Percentiles rank a stretch among this genome's conserved stretches.
phyloP scores from a whole-genome alignment of 352 stramenopile genomes.

The Phytophthora ohioensis region DNA sequence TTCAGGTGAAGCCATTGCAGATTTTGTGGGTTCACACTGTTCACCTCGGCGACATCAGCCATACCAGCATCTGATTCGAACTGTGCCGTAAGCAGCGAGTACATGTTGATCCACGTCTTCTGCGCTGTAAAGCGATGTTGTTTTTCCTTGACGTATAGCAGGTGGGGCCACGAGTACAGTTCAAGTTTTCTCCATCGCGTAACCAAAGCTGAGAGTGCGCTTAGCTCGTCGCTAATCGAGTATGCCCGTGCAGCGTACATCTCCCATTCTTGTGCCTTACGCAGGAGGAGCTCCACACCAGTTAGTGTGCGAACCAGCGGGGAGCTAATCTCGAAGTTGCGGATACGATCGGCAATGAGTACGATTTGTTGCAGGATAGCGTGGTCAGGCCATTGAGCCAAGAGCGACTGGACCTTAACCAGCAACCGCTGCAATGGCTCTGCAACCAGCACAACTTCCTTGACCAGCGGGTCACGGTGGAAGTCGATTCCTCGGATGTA shows the following conservation, averaged over 20 bases:
- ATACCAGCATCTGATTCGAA: constrained; percentile 64
- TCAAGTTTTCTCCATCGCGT: constrained; percentile 98
- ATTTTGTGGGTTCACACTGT: constrained; percentile 30
- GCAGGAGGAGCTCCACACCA: constrained; percentile 96
- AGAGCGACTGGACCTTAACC: constrained; percentile 89
- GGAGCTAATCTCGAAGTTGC: constrained; percentile 89
- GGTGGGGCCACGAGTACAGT: constrained; percentile 96
- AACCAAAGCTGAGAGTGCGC: constrained; percentile 94
- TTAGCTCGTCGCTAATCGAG: constrained; percentile 92
- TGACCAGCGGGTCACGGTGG: constrained; percentile 93
- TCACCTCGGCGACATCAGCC: constrained; percentile 12
- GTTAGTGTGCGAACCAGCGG: constrained; percentile 93
- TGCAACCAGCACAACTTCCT: constrained; percentile 92
- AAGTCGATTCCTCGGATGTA: constrained; percentile 93
- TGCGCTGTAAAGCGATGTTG: constrained; percentile 76
- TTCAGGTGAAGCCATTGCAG: constrained; percentile 77
- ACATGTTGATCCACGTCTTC: constrained; percentile 92
- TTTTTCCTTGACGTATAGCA: constrained; percentile 93
- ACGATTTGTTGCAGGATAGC: constrained; percentile 96
- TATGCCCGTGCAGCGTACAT: constrained; percentile 94
- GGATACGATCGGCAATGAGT: constrained; percentile 89
- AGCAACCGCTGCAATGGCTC: constrained; percentile 91
- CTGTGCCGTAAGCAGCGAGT: constrained; percentile 84
- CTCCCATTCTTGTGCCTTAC: constrained; percentile 99
- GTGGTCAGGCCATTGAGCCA: constrained; percentile 97